Base-by-base conservation (phyloP, 495 filamentous ascomycete species). In the Aspergillus baeticus region DNA sequence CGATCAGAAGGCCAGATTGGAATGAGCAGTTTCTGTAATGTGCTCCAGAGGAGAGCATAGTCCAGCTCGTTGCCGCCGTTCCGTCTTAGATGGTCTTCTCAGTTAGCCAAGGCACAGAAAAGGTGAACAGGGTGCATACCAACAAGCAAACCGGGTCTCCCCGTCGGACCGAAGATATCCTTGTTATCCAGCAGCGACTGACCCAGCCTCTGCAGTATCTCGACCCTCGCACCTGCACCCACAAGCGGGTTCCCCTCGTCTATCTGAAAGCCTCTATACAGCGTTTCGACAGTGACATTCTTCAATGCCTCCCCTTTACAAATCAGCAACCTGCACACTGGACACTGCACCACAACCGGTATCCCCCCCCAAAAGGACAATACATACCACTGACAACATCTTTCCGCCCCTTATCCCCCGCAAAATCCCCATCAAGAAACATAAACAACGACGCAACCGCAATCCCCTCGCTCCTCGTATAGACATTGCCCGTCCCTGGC, bases 381-480 rank as follows among this genome's bases (percentile, higher is more conserved):
- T n/a, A 59, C 62, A 49, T 39, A 70, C 71, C 71, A 44, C 66
- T 55, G 14, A 68, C 69, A 23, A 60, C 29, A 45, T 71, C 63
- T 33, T 54, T 64, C 11, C 63, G 42, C 3, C 26, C 18, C 0
- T 21, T 33, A 20, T 52, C 43, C 21, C 55, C 62, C 6, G 71
- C 72, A 57, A 84, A 83, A 6, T 73, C 64, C 7, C 80, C 80
- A 7, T 68, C 62, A 45, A 78, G 71, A 59, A 84, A 84, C 82
- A 85, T 85, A 62, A 84, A 78, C 23, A 84, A 59, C 44, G 78
- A 78, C 1, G 82, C 81, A 4, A 85, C 81, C 1, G 82, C 82
- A 37, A 85, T 81, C 11, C 82, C 82, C 54, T 85, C 82, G 54
- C 81, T 84, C n/a, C 82, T 67, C 6, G 66, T 72, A 49, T 79